Percentiles rank a stretch among this genome's conserved stretches.
These are phyloP conservation scores for Tolypocladium ovalisporum DNA, from an alignment of 2,329 filamentous ascomycete species.

Conservation along the genomic window DNA sequence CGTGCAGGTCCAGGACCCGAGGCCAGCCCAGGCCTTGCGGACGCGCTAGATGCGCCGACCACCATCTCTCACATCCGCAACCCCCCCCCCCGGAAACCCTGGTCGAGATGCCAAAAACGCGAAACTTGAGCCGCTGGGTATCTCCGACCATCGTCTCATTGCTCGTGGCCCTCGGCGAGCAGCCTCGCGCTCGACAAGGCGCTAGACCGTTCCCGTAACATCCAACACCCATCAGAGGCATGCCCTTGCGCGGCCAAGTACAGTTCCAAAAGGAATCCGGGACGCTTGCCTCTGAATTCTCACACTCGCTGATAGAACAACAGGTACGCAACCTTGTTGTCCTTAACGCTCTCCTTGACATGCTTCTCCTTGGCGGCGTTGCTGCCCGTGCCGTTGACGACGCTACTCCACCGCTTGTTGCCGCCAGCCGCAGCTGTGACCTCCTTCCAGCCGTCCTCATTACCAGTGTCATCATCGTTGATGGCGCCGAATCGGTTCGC, in stretches of 20 bases:
- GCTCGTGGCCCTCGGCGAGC: constrained; percentile 7
- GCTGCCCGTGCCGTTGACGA: constrained; percentile 54
- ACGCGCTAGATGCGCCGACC: not conserved
- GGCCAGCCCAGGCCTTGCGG: not conserved
- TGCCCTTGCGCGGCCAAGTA: not conserved
- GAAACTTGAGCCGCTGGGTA: constrained; percentile 11
- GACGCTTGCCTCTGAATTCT: constrained; percentile 1
- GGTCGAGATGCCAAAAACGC: constrained; percentile 17
- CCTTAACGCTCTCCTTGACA: constrained; percentile 57
- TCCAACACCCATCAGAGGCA: not conserved
- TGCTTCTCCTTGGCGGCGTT: constrained; percentile 44
- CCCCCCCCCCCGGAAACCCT: constrained; percentile 6
- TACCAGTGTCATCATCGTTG: constrained; percentile 54
- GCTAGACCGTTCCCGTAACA: not conserved
- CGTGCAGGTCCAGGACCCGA: not conserved
- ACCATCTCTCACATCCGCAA: constrained; percentile 1
- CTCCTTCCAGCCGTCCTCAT: constrained; percentile 74
- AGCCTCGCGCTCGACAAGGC: not conserved
- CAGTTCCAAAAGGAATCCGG: not conserved
- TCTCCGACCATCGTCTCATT: constrained; percentile 10
- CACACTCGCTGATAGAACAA: constrained; percentile 82
- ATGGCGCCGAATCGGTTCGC: constrained; percentile 67
- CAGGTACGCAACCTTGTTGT: constrained; percentile 96
- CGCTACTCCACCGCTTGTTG: constrained; percentile 60
- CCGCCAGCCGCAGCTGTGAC: constrained; percentile 51